phyloP scores from a whole-genome alignment of 257 asterid species.

The Solanum commersonii region DNA sequence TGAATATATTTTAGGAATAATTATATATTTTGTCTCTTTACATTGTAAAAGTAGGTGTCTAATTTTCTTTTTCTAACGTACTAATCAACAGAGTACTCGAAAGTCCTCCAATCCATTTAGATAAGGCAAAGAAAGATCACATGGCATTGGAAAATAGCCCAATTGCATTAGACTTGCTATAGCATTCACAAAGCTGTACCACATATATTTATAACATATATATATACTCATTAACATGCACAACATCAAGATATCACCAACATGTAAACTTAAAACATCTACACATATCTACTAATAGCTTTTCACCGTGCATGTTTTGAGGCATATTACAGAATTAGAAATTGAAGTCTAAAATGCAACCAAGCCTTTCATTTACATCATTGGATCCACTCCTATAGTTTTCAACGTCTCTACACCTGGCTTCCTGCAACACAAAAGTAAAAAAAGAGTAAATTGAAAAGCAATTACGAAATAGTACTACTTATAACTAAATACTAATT shows the following conservation, averaged over 20 bases:
- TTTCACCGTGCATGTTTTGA: background rate
- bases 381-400: slow-evolving; percentile 46
- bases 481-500: background rate
- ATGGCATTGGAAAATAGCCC: background rate
- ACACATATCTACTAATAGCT: background rate
- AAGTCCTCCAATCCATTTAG: background rate
- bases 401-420: slow-evolving; percentile 29
- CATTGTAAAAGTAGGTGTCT: background rate
- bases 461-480: too few species aligned
- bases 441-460: too few species aligned
- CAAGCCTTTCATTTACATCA: background rate
- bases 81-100: background rate
- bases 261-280: background rate
- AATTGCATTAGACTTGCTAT: background rate
- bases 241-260: background rate
- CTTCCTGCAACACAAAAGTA: slow-evolving; percentile 19
- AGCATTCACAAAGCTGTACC: background rate
- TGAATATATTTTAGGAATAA: background rate
- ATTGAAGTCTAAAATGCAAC: background rate
- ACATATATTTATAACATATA: background rate
- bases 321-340: background rate
- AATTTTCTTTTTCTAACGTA: background rate
- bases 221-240: background rate
- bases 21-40: background rate
- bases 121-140: background rate